phyloP scores from a whole-genome alignment of 1,139 yeast species.

The Blastobotrys malaysiensis region DNA sequence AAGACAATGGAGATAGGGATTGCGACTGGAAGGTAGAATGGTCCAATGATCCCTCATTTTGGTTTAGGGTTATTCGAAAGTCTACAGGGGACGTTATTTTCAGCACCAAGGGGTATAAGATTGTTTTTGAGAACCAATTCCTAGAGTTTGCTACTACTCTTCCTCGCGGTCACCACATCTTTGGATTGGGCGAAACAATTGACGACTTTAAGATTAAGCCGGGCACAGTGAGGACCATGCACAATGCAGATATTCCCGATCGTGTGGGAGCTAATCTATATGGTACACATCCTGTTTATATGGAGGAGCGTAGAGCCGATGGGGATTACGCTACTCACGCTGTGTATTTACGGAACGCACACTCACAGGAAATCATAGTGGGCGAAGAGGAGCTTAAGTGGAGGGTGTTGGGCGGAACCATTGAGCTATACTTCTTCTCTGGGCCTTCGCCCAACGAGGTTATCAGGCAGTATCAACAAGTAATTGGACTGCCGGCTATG shows the following conservation, averaged over 20 bases:
- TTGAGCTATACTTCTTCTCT: conserved; percentile 35
- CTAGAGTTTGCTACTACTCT: conserved; percentile 32
- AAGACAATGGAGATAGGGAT: conserved; percentile 16
- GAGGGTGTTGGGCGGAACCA: conserved; percentile 25
- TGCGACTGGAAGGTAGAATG: conserved; percentile 28
- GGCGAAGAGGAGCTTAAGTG: conserved; percentile 24
- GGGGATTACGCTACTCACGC: conserved; percentile 16
- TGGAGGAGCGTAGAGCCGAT: conserved; percentile 25
- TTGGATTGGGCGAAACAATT: conserved; percentile 36
- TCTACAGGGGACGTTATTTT: conserved; percentile 30
- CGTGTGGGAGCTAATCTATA: conserved; percentile 19
- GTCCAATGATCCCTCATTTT: conserved; percentile 25
- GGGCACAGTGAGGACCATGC: conserved; percentile 24
- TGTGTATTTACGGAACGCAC: conserved; percentile 22
- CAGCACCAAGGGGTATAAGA: conserved; percentile 32
- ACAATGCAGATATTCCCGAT: conserved; percentile 20
- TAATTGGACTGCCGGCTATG: conserved; percentile 33
- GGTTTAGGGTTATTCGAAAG: conserved; percentile 30
- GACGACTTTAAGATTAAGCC: conserved; percentile 32
- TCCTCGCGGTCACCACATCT: conserved; percentile 30
- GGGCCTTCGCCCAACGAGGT: conserved; percentile 35
- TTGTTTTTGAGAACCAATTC: conserved; percentile 36
- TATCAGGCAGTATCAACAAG: conserved; percentile 28
- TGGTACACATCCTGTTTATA: conserved; percentile 30
- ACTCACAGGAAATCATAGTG: conserved; percentile 24